A percentile compares a stretch with the other conserved stretches of the same genome.
These are phyloP conservation scores for Suhomyces bokatorum DNA, from an alignment of 1,139 yeast genomes.

Conservation along the genomic window DNA sequence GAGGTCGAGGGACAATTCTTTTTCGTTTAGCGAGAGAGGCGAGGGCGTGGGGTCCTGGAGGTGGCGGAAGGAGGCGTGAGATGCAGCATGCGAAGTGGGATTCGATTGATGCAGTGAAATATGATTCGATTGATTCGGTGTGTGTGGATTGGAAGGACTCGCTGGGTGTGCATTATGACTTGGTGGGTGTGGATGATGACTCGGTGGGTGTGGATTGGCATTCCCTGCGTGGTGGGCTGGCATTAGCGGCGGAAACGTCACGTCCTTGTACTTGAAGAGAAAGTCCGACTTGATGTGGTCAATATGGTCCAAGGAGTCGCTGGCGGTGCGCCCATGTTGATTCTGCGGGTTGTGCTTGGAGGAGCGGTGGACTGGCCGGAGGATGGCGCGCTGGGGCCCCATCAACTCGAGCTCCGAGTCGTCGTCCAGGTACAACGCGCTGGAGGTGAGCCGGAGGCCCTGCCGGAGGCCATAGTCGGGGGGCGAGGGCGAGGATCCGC, in stretches of 20 bases:
- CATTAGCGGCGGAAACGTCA: background rate
- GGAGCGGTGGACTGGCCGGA: slow-evolving; percentile 21
- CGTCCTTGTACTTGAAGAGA: slow-evolving; percentile 31
- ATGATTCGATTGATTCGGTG: too few relatives aligned
- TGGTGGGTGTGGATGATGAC: too few relatives aligned
- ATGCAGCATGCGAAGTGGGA: too few relatives aligned
- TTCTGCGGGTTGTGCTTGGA: slow-evolving; percentile 14
- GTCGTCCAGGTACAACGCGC: slow-evolving; percentile 35
- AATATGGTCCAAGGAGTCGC: slow-evolving; percentile 9
- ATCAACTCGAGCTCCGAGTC: slow-evolving; percentile 33
- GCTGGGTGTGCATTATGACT: too few relatives aligned
- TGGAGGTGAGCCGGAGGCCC: slow-evolving; percentile 13
- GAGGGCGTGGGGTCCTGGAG: slow-evolving; percentile 23
- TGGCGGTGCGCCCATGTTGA: slow-evolving; percentile 8
- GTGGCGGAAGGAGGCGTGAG: slow-evolving; percentile 6
- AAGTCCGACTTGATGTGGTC: slow-evolving; percentile 28
- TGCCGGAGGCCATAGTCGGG: background rate
- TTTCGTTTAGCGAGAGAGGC: slow-evolving; percentile 21
- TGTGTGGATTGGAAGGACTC: too few relatives aligned
- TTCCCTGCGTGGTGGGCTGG: too few relatives aligned
- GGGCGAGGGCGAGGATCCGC: slow-evolving; percentile 1
- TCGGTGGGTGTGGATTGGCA: too few relatives aligned
- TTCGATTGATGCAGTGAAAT: too few relatives aligned
- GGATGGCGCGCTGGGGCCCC: slow-evolving; percentile 19
- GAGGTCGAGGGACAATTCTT: background rate